These are phyloP conservation scores for Aphanomyces astaci DNA, from an alignment of 352 stramenopile species.

Conservation along the genomic window DNA sequence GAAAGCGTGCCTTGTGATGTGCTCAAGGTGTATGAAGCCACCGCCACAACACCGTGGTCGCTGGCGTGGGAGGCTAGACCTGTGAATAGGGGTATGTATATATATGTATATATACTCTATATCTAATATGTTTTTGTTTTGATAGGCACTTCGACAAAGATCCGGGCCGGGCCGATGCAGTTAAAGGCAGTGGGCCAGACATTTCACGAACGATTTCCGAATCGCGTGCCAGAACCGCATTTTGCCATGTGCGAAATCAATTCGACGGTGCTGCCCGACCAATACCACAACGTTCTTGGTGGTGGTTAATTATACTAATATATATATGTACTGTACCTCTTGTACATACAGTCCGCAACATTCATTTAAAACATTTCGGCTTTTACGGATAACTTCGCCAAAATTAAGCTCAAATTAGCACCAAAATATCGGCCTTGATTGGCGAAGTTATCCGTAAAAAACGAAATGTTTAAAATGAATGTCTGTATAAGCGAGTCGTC, in stretches of 20 bases:
- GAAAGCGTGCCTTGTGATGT: conserved; percentile 77
- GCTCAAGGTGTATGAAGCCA: conserved; percentile 59
- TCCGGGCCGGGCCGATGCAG: conserved; percentile 47
- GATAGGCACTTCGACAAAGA: conserved; percentile 56
- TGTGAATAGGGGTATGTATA: conserved; percentile 28
- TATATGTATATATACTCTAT: background rate
- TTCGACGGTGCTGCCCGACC: conserved; percentile 6
- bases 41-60: conserved; percentile 36
- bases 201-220: conserved; percentile 60
- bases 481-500: no score
- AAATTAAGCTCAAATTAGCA: no score
- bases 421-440: no score
- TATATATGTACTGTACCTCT: no score
- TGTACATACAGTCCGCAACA: no score
- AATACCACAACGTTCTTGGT: conserved; percentile 17
- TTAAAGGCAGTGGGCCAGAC: conserved; percentile 36
- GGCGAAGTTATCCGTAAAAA: no score
- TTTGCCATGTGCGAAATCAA: conserved; percentile 16
- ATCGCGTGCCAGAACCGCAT: conserved; percentile 28
- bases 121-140: no score
- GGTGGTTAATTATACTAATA: no score
- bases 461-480: no score
- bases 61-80: conserved; percentile 54
- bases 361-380: no score
- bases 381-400: no score